These are phyloP conservation scores for Kentomonas sorsogonicus DNA, from an alignment of 208 protist genomes.

Conservation along the genomic window DNA sequence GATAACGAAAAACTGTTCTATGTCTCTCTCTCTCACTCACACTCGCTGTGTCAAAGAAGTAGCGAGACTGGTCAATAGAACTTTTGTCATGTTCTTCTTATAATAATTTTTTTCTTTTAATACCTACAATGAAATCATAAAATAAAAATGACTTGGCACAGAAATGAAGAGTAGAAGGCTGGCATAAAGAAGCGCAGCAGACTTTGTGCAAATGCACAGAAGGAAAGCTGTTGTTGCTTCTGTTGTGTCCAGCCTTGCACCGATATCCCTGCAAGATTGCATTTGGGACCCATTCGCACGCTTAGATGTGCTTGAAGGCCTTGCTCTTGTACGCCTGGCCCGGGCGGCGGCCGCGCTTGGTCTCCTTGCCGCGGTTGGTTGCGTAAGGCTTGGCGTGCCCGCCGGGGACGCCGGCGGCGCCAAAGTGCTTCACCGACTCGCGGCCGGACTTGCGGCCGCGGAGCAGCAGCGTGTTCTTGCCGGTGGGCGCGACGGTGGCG, in stretches of 20 bases:
- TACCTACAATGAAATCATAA: slow-evolving; percentile 16
- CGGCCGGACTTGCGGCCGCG: slow-evolving; percentile 93
- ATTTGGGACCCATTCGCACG: slow-evolving; percentile 35
- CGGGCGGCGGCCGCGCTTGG: slow-evolving; percentile 92
- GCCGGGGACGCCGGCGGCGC: slow-evolving; percentile 94
- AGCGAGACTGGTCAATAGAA: no score
- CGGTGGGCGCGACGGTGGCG: slow-evolving; percentile 93
- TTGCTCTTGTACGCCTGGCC: slow-evolving; percentile 66
- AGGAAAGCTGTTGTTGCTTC: no score
- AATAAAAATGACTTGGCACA: slow-evolving; percentile 16
- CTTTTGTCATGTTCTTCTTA: no score
- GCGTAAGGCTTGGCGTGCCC: slow-evolving; percentile 88
- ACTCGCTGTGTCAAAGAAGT: no score
- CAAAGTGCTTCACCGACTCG: slow-evolving; percentile 98
- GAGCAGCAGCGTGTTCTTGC: slow-evolving; percentile 97
- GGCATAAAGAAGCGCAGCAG: no score
- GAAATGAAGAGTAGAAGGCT: not conserved
- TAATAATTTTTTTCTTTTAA: slow-evolving; percentile 23
- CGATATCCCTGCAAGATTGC: no score
- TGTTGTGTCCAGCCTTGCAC: no score
- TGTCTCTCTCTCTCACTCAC: no score
- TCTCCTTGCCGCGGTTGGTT: slow-evolving; percentile 87
- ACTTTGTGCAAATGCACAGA: no score
- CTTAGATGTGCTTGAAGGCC: slow-evolving; percentile 69
- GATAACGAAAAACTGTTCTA: no score